These are phyloP conservation scores for Omphalea diandra DNA, from an alignment of 441 rosid genomes.

Conservation along the genomic window DNA sequence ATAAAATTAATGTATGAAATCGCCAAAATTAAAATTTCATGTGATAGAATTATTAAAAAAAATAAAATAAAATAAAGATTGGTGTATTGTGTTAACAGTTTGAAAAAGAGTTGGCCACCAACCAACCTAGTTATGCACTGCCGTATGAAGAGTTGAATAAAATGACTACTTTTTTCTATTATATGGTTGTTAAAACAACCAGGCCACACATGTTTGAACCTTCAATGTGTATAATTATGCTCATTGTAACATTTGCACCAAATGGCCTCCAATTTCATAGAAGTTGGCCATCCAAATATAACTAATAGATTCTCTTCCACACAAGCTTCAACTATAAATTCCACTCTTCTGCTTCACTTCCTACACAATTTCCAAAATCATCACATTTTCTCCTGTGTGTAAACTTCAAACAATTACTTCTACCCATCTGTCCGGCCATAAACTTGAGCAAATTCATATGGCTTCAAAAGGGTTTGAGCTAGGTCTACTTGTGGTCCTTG, in stretches of 20 bases:
- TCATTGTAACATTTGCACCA: conserved; percentile 10
- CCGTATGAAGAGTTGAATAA: neutral
- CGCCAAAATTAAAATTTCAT: no score
- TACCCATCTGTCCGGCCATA: neutral
- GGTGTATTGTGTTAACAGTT: no score
- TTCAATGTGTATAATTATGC: neutral
- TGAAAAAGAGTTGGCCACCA: conserved; percentile 10
- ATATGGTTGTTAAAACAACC: neutral
- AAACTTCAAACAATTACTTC: neutral
- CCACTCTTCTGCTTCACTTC: neutral
- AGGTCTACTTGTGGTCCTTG: conserved; percentile 27
- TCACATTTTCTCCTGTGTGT: neutral
- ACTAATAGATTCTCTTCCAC: conserved; percentile 19
- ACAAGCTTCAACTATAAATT: conserved; percentile 19
- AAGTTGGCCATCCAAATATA: conserved; percentile 34
- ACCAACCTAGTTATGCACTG: neutral
- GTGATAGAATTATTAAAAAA: no score
- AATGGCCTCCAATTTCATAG: conserved; percentile 18
- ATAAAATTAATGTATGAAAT: no score
- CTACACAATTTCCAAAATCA: neutral
- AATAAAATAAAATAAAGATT: no score
- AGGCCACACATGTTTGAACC: neutral
- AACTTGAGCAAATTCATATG: conserved; percentile 18
- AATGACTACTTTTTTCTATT: neutral
- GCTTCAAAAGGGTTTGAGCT: conserved; percentile 22